Evolutionary conservation across 2,329 filamentous ascomycete species (phyloP), one percentile per base, ranked within the genome.

Genomic region (Sarocladium oryzae): DNA sequence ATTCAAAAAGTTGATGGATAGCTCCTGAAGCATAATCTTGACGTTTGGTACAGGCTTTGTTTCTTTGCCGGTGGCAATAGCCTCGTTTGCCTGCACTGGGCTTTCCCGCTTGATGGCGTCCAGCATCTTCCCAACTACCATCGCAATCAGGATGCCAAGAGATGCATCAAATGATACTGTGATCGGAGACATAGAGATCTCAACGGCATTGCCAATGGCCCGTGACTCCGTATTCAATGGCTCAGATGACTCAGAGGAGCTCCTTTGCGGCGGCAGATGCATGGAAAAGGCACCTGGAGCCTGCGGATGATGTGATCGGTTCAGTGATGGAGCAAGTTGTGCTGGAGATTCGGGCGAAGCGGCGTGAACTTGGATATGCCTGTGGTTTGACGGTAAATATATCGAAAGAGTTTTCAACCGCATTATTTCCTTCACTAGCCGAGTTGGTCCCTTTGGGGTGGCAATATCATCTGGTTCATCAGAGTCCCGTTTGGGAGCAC

Each of bases 271-370:
- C 3, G 46, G n/a, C 7, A 49, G 57, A 37, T 76, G 65, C 2
- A 79, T 66, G 0, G 81, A 85, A 60, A 85, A 85, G 2, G 82
- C 75, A 1, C 82, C 83, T 1, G 82, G 82, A 2, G 84, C 61
- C 58, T 82, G 72, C 0, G 75, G 73, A n/a, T 71, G 70, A 10
- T 69, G 55, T 2, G 74, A 76, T 33, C 60, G 65, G 0, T 61
- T 60, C 33, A 74, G 54, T 13, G 65, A 62, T 28, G 64, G 59
- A 7, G 61, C 58, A 6, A 66, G 56, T 21, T 63, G 57, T 8
- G 59, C 53, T 2, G 60, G 53, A 0, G 65, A 62, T 23, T 65
- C 63, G 0, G 62, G 58, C 1, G 60, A 56, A 6, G 57, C 54
- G 15, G 63, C 46, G 3, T 69, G 57, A 6, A 73, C 59, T 20